Percentiles rank a stretch among this genome's conserved stretches.
Evolutionary conservation across 768 basidiomycete species (phyloP).

Genomic region (Agaricus bisporus): DNA sequence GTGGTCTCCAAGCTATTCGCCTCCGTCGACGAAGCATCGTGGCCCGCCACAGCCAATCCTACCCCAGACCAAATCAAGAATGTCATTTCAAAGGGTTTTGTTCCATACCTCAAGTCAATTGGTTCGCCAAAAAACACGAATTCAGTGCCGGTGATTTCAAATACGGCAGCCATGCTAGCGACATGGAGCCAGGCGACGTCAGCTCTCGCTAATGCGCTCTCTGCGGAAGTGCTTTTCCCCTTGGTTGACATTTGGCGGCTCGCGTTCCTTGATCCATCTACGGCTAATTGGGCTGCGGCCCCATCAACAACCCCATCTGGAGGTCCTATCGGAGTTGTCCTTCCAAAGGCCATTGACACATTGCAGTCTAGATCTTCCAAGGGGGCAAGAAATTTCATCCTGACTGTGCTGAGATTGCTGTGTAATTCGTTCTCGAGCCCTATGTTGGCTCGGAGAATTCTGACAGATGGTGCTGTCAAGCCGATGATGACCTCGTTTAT

Average conservation of each 20-base stretch:
- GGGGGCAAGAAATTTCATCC: constrained; percentile 46
- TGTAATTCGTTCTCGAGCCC: constrained; percentile 59
- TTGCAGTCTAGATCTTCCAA: constrained; percentile 23
- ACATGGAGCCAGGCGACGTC: constrained; percentile 45
- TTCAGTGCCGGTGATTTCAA: constrained; percentile 19
- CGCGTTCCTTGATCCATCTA: constrained; percentile 58
- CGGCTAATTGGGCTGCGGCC: constrained; percentile 44
- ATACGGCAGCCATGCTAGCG: constrained; percentile 32
- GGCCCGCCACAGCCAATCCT: constrained; percentile 23
- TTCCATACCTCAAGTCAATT: constrained; percentile 63
- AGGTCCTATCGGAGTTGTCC: constrained; percentile 39
- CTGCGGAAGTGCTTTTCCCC: constrained; percentile 63
- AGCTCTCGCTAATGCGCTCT: constrained; percentile 38
- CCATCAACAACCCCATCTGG: constrained; percentile 15
- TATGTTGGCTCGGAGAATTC: constrained; percentile 34
- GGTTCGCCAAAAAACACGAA: constrained; percentile 18
- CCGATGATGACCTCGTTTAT: constrained; percentile 44
- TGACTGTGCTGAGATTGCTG: constrained; percentile 63
- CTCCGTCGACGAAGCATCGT: constrained; percentile 49
- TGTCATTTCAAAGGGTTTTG: constrained; percentile 39
- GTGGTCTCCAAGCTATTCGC: constrained; percentile 55
- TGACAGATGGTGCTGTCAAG: constrained; percentile 23
- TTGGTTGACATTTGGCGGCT: constrained; percentile 80
- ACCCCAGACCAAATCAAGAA: constrained; percentile 39
- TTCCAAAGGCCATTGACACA: constrained; percentile 35